phyloP scores from a whole-genome alignment of 257 asterid genomes.

The Oldenlandia corymbosa region DNA sequence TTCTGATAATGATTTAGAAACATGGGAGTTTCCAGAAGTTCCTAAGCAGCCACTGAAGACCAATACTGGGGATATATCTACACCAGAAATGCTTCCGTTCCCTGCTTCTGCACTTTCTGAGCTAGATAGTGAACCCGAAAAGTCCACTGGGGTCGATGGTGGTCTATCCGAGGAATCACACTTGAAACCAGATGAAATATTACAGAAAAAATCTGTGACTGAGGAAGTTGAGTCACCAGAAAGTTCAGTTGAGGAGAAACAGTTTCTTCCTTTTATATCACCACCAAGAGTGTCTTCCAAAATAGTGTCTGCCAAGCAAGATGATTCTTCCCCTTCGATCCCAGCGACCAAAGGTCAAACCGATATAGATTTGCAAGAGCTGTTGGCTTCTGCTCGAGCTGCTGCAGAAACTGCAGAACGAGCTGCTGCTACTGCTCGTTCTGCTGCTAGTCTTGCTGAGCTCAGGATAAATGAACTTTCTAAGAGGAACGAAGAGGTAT shows the following conservation, averaged over 20 bases:
- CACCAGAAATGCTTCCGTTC: conserved; percentile 83
- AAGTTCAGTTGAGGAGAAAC: conserved; percentile 35
- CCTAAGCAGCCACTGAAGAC: conserved; percentile 60
- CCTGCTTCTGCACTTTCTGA: conserved; percentile 77
- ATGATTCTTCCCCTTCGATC: conserved; percentile 5
- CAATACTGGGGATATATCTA: conserved; percentile 33
- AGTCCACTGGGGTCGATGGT: conserved; percentile 20
- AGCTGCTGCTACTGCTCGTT: conserved; percentile 90
- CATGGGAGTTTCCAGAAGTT: conserved; percentile 72
- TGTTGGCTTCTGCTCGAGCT: conserved; percentile 79
- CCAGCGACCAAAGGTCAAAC: conserved; percentile 28
- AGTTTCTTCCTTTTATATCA: conserved; percentile 53
- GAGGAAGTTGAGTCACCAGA: conserved; percentile 22
- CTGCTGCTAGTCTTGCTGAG: conserved; percentile 88
- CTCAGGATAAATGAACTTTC: conserved; percentile 63
- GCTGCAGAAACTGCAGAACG: conserved; percentile 89
- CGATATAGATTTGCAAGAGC: conserved; percentile 59
- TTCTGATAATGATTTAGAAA: conserved; percentile 57
- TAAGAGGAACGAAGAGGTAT: conserved; percentile 34
- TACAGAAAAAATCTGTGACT: conserved; percentile 20
- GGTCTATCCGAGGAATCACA: conserved; percentile 16
- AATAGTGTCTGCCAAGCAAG: conserved; percentile 13
- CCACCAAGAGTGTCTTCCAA: conserved; percentile 49
- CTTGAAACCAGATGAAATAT: conserved; percentile 4
- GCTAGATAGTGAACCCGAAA: conserved; percentile 37